Percentiles rank a stretch among this genome's conserved stretches.
phyloP scores from a whole-genome alignment of 345 rosid species.

The Syzygium oleosum region DNA sequence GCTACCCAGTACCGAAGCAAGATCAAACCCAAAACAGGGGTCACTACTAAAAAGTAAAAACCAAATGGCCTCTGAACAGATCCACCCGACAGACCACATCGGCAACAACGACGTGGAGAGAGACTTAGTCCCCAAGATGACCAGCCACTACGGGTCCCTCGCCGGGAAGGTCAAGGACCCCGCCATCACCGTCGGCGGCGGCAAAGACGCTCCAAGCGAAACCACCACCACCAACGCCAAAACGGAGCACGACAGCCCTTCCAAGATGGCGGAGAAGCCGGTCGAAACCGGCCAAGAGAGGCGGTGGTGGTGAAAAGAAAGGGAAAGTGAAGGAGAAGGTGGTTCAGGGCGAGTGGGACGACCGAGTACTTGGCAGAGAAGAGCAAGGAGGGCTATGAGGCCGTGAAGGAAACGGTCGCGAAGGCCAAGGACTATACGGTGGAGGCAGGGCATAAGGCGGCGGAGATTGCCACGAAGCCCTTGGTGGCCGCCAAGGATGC shows the following conservation, averaged over 20 bases:
- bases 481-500: conserved; percentile 11
- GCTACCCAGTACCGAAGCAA: background rate
- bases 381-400: conserved; percentile 9
- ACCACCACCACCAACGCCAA: background rate
- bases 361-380: conserved; percentile 20
- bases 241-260: background rate
- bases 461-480: background rate
- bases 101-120: conserved; percentile 34
- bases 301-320: conserved; percentile 30
- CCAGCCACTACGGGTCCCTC: conserved; percentile 48
- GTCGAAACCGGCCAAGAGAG: conserved; percentile 30
- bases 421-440: conserved; percentile 11
- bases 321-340: conserved; percentile 13
- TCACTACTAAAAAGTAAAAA: background rate
- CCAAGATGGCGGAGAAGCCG: conserved; percentile 8
- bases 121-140: conserved; percentile 57
- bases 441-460: conserved; percentile 14
- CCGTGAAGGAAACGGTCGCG: conserved; percentile 19
- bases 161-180: conserved; percentile 3
- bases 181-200: background rate
- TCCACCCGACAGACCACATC: conserved; percentile 24
- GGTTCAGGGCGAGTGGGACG: conserved; percentile 11
- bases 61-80: conserved; percentile 52
- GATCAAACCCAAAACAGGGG: background rate
- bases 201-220: background rate